Percentiles rank a stretch among this genome's conserved stretches.
Conservation (phyloP, 2,329 filamentous ascomycete genomes). For the Ophiostoma piceae region DNA sequence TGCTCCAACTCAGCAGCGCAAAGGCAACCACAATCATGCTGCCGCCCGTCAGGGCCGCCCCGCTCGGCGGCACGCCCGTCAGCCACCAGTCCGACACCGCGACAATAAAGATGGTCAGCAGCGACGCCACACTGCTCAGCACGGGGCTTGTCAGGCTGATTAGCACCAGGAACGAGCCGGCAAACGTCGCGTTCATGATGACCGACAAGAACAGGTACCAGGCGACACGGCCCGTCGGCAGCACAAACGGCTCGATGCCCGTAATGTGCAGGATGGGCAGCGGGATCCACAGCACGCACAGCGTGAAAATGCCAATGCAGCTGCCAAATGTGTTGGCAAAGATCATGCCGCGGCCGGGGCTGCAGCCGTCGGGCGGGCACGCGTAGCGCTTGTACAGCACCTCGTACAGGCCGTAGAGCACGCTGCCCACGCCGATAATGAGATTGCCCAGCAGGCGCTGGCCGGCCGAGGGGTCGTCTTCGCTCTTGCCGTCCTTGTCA, state of each 20-base stretch:
- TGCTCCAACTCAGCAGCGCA: constrained; percentile 80
- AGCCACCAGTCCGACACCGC: constrained; percentile 85
- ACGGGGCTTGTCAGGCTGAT: constrained; percentile 92
- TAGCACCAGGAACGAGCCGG: constrained; percentile 84
- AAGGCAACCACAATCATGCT: constrained; percentile 84
- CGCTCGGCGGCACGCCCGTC: constrained; percentile 69
- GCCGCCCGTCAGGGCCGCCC: constrained; percentile 75
- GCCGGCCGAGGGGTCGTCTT: constrained; percentile 33
- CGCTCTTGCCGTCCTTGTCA: constrained; percentile 29
- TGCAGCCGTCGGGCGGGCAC: constrained; percentile 85
- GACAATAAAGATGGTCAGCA: constrained; percentile 95
- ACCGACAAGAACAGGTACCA: constrained; percentile 77
- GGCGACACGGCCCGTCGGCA: constrained; percentile 72
- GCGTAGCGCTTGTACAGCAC: constrained; percentile 92
- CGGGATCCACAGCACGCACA: constrained; percentile 86
- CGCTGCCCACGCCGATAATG: constrained; percentile 82
- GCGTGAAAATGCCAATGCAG: constrained; percentile 79
- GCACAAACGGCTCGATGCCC: constrained; percentile 74
- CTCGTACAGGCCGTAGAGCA: constrained; percentile 95
- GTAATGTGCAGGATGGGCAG: constrained; percentile 74
- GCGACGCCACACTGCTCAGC: constrained; percentile 81
- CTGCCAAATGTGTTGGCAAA: constrained; percentile 92
- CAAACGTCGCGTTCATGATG: constrained; percentile 83
- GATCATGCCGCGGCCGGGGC: constrained; percentile 81
- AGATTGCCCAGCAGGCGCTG: constrained; percentile 79